Evolutionary conservation across 2,329 filamentous ascomycete genomes (phyloP), one percentile per base, ranked within the genome.

Genomic region (Dryadomyces quercus-mongolicae): DNA sequence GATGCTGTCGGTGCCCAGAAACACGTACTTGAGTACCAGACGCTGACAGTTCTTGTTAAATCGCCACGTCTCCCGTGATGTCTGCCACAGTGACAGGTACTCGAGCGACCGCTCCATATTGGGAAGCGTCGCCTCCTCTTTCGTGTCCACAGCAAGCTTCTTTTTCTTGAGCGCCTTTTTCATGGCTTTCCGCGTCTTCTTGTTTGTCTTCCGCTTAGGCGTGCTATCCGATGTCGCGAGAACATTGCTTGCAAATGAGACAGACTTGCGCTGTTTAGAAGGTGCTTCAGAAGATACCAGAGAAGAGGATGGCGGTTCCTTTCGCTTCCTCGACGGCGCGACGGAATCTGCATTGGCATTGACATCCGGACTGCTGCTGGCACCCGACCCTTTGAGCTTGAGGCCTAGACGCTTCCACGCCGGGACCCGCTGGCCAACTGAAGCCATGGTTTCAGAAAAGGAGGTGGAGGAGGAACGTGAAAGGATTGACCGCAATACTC

Each of bases 11-110:
- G 82, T 79, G 59, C 82, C 71, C 60, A 87, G 82, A 65, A 94
- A 88, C 48, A 86, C 71, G 71, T 94, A 83, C 67, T 93, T 92
- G 65, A 96, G 80, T 13, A 96, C 74, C 61, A 88, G 81, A 53
- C 84, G 88, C 68, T 96, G 91, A 65, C 89, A 82, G 62, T 89
- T 91, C 72, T 96, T 96, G 73, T 94, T 95, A 74, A 96, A 97
- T 68, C 95, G 96, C 92, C 92, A 97, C 61, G 74, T 75, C 10
- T 77, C 73, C 55, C 82, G 82, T 57, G 82, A 77, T 54, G 77
- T 77, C 68, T 87, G 76, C 76, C 90, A 95, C 65, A 84, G 81
- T 49, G 76, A 76, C 47, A 96, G 78, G 66, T 96, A 96, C 53
- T 80, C 75, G 16, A 94, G 74, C 55, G 89, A 84, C 15, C 84